These are phyloP conservation scores for Glycine tomentella DNA, from an alignment of 306 rosid genomes.

Conservation along the genomic window DNA sequence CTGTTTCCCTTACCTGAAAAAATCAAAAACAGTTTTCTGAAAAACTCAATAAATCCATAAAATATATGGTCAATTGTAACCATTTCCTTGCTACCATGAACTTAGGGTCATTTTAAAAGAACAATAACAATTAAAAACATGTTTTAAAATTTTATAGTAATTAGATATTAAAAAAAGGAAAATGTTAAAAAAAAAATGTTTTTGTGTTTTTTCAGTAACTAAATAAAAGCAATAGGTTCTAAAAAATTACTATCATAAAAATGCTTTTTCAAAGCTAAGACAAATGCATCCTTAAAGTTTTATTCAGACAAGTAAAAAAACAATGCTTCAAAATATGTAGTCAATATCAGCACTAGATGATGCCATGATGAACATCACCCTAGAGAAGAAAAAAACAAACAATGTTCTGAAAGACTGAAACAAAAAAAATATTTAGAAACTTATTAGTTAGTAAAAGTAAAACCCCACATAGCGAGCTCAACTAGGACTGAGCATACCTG, in stretches of 20 bases:
- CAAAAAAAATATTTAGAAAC: neutral
- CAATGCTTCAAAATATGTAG: slow-evolving; percentile 4
- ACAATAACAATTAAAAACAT: neutral
- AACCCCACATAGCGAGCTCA: neutral
- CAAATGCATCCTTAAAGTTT: slow-evolving; percentile 5
- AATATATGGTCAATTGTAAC: neutral
- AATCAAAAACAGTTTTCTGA: slow-evolving; percentile 16
- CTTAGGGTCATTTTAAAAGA: neutral
- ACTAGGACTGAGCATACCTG: slow-evolving; percentile 65
- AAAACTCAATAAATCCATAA: slow-evolving; percentile 14
- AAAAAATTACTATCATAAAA: neutral
- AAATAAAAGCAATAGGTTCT: neutral
- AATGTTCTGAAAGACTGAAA: neutral
- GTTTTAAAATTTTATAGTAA: neutral
- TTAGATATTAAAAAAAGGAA: neutral
- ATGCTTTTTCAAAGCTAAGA: neutral
- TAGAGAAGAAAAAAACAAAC: neutral
- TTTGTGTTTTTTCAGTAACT: slow-evolving; percentile 21
- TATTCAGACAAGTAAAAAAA: slow-evolving; percentile 9
- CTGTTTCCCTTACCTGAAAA: slow-evolving; percentile 91
- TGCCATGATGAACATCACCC: slow-evolving; percentile 18
- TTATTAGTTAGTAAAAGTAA: neutral
- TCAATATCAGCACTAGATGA: slow-evolving; percentile 27
- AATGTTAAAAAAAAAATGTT: neutral
- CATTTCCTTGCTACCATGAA: slow-evolving; percentile 19